Base-by-base conservation (phyloP, 257 asterid genomes). In the Voacanga thouarsii region DNA sequence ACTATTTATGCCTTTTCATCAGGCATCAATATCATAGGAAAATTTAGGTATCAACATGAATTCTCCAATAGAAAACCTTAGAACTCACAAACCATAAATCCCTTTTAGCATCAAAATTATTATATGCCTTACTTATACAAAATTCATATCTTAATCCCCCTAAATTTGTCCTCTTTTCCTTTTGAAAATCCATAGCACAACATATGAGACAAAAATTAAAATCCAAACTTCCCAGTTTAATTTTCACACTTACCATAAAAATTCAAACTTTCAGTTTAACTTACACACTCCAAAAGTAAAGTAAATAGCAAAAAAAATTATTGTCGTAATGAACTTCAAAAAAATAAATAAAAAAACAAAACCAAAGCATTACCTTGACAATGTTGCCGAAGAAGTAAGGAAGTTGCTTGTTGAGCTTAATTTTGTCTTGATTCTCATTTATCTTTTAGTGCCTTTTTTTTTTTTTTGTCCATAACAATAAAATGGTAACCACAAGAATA, bases 341-440 rank as follows among this genome's bases (percentile, higher is more conserved):
- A n/a, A n/a, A n/a, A n/a, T n/a, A n/a, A n/a, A n/a, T n/a, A n/a
- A n/a, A n/a, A n/a, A n/a, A n/a, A n/a, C n/a, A n/a, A 53, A 43
- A 65, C 3, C 8, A 1, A 33, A 33, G 37, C 37, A 33, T 64
- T 50, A 93, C 96, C 97, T 91, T 97, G 57, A 94, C 97, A 51
- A 94, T 94, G 84, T 90, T 94, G 49, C 98, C 97, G 24, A 94
- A 96, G 85, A 94, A 86, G 83, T 92, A 92, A 5, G 98, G 97
- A 72, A 94, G 96, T 84, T 92, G 97, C 86, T 94, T 94, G 84
- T 92, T 88, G 76, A 92, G 96, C 78, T 94, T 92, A 49, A 94
- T 94, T 82, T 94, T 94, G 82, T 90, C 97, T 71, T 90, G 96
- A 82, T 94, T 94, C 84, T 92, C 96, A 77, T 90, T 92, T 57